Base-by-base conservation (phyloP, 352 stramenopile species). In the Phytopythium litorale region DNA sequence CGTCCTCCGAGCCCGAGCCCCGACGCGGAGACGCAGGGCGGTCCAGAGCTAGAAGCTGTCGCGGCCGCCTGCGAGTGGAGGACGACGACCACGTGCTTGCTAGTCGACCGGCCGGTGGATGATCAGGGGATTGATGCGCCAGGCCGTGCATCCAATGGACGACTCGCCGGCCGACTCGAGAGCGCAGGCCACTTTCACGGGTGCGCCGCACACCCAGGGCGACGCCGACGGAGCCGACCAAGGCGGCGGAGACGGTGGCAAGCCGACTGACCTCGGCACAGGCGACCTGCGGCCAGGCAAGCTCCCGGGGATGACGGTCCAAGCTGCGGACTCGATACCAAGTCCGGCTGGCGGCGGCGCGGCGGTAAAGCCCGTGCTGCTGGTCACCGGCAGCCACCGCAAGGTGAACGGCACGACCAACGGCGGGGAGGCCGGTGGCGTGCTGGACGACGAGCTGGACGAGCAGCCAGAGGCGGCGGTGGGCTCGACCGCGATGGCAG, bases 131-230 rank as follows among this genome's bases (percentile, higher is more conserved):
- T 77, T 89, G 55, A 87, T 83, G 61, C 76, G 69, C 33, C 79
- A 85, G 67, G 76, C 79, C 48, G 79, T 91, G 53, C 76, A 92
- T 67, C 82, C 80, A 38, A 90, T 92, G 70, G 67, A 75, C 56
- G 25, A 57, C 46, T 38, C 48, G 46, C 58, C 13, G 11, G 23
- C 50, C 15, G 13, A 35, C 35, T 58, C 33, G 53, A 32, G 33
- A 12, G 9, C 11, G n/a, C 35, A 46, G 23, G 25, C 25, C 53
- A 56, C 33, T 40, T 25, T 57, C 28, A 33, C 37, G 7, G 28
- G 12, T 12, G 16, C 51, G 5, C 37, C n/a, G 32, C 40, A 60
- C 54, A 35, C 15, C 18, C 50, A 28, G 51, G 51, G 32, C 32
- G 64, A 65, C 49, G 59, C 69, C 40, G 58, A 71, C 63, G 66